These are phyloP conservation scores for Potentilla sterilis DNA, from an alignment of 306 rosid genomes.

Conservation along the genomic window DNA sequence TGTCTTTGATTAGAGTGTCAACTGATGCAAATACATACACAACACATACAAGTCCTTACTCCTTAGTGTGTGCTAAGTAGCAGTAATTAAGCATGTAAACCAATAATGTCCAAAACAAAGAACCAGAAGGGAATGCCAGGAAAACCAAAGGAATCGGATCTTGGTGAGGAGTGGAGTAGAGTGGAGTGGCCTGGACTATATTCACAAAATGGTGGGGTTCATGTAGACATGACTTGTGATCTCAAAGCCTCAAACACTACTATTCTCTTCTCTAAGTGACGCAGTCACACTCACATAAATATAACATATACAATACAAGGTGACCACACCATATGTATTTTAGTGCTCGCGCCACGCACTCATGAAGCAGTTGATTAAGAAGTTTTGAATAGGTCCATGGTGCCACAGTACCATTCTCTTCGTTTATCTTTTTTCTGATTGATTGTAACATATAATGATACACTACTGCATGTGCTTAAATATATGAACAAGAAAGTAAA, in stretches of 20 bases:
- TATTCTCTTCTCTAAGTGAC: conserved; percentile 33
- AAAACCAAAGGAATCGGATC: not conserved
- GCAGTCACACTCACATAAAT: conserved; percentile 19
- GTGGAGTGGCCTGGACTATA: not conserved
- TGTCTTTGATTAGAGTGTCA: not conserved
- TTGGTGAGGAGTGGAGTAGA: conserved; percentile 2
- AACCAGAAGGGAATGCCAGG: conserved; percentile 8
- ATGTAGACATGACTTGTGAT: conserved; percentile 9
- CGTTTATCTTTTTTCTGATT: not conserved
- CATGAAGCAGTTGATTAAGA: conserved; percentile 3
- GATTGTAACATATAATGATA: not conserved
- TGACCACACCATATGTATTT: conserved; percentile 4
- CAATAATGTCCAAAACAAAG: conserved; percentile 3
- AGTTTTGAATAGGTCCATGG: not conserved
- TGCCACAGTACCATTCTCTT: not conserved
- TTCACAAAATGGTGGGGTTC: not conserved
- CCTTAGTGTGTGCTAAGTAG: not conserved
- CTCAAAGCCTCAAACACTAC: not conserved
- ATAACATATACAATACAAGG: not conserved
- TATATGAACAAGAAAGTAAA: not conserved
- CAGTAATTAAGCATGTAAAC: not conserved
- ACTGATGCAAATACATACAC: not conserved
- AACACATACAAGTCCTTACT: not conserved
- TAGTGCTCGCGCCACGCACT: conserved; percentile 26
- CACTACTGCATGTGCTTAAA: not conserved